Conservation (phyloP, 805 yeast genomes). For the Phaffomyces opuntiae region DNA sequence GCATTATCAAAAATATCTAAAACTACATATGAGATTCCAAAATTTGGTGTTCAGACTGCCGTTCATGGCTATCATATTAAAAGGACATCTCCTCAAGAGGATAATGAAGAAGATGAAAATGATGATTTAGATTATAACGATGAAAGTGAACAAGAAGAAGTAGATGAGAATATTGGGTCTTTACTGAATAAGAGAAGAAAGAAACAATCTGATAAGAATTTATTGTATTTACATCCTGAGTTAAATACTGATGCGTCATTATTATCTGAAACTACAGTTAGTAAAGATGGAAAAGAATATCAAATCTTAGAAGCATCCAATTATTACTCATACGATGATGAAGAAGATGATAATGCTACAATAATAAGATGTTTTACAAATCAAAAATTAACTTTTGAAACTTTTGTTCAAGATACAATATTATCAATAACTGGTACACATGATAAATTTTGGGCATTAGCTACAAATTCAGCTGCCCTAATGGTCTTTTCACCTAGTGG, state of each 20-base stretch:
- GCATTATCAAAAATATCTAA: constrained; percentile 29
- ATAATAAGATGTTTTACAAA: constrained; percentile 29
- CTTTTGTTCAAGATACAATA: constrained; percentile 33
- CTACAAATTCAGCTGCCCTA: constrained; percentile 54
- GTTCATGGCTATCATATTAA: constrained; percentile 47
- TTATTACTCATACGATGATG: constrained; percentile 25
- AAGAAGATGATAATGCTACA: constrained; percentile 30
- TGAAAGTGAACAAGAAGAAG: constrained; percentile 45
- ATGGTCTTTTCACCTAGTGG: constrained; percentile 42
- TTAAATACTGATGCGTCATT: constrained; percentile 8
- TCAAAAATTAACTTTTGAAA: constrained; percentile 32
- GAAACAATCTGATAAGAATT: constrained; percentile 25
- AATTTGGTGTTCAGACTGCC: constrained; percentile 56
- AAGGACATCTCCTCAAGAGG: constrained; percentile 20
- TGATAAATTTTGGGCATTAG: constrained; percentile 41
- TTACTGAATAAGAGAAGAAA: constrained; percentile 25
- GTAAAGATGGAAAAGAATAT: constrained; percentile 20
- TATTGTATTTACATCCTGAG: constrained; percentile 10
- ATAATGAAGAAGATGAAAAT: constrained; percentile 17
- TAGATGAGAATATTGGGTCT: constrained; percentile 12
- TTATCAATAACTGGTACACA: constrained; percentile 33
- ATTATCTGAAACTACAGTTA: background rate
- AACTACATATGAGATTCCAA: constrained; percentile 47
- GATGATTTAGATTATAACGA: constrained; percentile 29
- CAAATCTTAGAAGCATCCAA: constrained; percentile 26